Conservation (phyloP, 2,329 filamentous ascomycete species). For the Magnaporthiopsis incrustans region DNA sequence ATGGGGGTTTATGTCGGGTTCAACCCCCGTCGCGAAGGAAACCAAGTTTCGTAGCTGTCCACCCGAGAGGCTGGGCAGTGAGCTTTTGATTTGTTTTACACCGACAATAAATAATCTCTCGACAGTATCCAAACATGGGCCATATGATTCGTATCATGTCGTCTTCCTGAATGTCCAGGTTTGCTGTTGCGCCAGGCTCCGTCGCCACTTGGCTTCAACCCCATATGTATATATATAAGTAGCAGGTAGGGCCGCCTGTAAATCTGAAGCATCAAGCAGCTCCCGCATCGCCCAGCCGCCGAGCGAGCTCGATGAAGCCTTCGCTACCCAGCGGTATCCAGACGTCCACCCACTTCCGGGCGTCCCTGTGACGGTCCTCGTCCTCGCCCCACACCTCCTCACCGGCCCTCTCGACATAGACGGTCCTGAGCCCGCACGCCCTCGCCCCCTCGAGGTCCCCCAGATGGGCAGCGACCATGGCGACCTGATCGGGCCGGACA, state of each 20-base stretch:
- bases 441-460: constrained; percentile 60
- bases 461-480: constrained; percentile 72
- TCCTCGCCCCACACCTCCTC: constrained; percentile 55
- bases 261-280: neutral
- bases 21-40: no score
- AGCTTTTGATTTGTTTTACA: neutral
- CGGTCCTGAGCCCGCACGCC: constrained; percentile 54
- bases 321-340: constrained; percentile 45
- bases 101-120: neutral
- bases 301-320: constrained; percentile 45
- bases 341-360: constrained; percentile 56
- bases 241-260: neutral
- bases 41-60: no score
- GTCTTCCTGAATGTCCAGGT: neutral
- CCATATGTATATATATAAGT: no score
- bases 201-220: neutral
- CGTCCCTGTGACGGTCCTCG: constrained; percentile 25
- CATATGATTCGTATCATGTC: neutral
- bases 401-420: constrained; percentile 61
- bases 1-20: no score
- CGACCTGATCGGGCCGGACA: constrained; percentile 51
- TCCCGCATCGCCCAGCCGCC: constrained; percentile 6
- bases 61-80: no score
- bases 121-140: neutral
- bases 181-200: neutral